A percentile compares a stretch with the other conserved stretches of the same genome.
phyloP scores from a whole-genome alignment of 176 grass and related monocot genomes.

The Cenchrus fungigraminus region DNA sequence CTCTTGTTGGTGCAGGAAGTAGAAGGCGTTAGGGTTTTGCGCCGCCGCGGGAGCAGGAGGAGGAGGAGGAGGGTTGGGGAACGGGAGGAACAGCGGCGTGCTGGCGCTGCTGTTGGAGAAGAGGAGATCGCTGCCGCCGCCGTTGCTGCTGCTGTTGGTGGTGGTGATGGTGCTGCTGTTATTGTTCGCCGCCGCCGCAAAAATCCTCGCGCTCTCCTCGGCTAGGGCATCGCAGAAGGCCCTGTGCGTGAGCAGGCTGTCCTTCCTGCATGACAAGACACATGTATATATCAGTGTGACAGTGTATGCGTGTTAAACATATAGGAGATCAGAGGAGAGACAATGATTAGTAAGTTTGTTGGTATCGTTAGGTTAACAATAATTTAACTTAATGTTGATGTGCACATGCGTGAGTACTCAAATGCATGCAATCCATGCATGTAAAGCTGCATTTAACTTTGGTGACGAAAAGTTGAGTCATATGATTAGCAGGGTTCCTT shows the following conservation, averaged over 20 bases:
- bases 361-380: not conserved
- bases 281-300: not conserved
- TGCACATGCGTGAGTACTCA: conserved; percentile 35
- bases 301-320: not conserved
- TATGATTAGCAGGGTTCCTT: conserved; percentile 40
- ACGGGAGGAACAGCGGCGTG: conserved; percentile 56
- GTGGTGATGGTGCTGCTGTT: conserved; percentile 17
- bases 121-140: conserved; percentile 6
- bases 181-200: conserved; percentile 50
- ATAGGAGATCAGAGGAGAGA: not conserved
- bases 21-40: conserved; percentile 47
- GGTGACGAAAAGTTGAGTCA: conserved; percentile 35
- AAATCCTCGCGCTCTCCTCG: conserved; percentile 88
- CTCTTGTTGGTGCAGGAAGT: conserved; percentile 53
- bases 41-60: too few relatives aligned
- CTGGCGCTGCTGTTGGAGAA: not conserved
- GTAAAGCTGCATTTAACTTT: conserved; percentile 49
- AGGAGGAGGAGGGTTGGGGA: conserved; percentile 42
- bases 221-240: conserved; percentile 98
- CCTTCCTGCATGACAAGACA: conserved; percentile 69
- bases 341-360: too few relatives aligned
- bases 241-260: conserved; percentile 91
- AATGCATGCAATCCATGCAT: conserved; percentile 36
- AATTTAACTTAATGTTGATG: not conserved
- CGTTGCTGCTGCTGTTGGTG: conserved; percentile 13